These are phyloP conservation scores for Orbilia oligospora DNA, from an alignment of 2,329 filamentous ascomycete species.

Conservation along the genomic window DNA sequence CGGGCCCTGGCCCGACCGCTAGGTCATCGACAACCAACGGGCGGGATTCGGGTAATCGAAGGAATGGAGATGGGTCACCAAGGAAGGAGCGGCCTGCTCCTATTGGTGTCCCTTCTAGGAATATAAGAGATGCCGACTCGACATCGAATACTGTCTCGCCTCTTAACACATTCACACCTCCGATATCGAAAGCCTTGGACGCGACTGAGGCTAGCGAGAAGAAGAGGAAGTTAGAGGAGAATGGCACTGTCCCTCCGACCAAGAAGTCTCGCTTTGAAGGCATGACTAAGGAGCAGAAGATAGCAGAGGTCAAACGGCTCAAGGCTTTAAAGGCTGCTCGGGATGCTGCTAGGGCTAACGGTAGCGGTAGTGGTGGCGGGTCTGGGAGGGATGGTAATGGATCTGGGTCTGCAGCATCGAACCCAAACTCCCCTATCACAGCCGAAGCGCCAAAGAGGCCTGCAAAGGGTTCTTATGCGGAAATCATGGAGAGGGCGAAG, in stretches of 20 bases:
- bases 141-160: constrained; percentile 48
- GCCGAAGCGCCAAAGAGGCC: constrained; percentile 51
- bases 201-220: constrained; percentile 48
- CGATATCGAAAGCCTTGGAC: constrained; percentile 55
- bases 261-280: constrained; percentile 62
- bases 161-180: constrained; percentile 57
- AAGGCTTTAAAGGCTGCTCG: constrained; percentile 56
- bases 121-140: constrained; percentile 26
- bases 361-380: constrained; percentile 7
- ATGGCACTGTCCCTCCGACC: constrained; percentile 35
- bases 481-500: constrained; percentile 58
- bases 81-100: constrained; percentile 57
- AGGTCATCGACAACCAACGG: constrained; percentile 48
- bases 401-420: constrained; percentile 56
- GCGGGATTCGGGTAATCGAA: constrained; percentile 44
- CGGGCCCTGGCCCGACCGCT: not conserved
- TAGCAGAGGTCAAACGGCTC: constrained; percentile 55
- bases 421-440: constrained; percentile 56
- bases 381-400: constrained; percentile 55
- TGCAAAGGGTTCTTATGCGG: constrained; percentile 52
- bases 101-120: constrained; percentile 53
- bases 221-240: constrained; percentile 56
- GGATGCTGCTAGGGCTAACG: constrained; percentile 44
- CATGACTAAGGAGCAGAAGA: constrained; percentile 62
- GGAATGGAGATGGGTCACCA: constrained; percentile 43